Conservation (phyloP, 371 early-diverging fungal species). For the Vavraia culicis region DNA sequence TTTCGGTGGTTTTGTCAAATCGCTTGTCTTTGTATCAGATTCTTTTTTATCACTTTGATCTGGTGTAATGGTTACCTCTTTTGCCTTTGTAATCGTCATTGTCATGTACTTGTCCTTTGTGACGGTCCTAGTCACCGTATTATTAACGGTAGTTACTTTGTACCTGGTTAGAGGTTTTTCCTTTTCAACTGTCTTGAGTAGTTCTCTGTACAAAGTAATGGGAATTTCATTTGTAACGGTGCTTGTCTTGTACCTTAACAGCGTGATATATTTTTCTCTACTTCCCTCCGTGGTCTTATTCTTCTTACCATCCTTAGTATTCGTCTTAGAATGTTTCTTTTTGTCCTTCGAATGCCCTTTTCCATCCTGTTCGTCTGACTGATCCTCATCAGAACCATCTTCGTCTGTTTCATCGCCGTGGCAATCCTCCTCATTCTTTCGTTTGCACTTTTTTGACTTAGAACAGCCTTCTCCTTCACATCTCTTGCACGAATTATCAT, state of each 20-base stretch:
- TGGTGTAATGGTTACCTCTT: background rate
- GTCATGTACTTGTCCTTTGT: constrained; percentile 8
- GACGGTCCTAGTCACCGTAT: background rate
- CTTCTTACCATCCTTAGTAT: background rate
- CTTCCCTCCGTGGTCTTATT: background rate
- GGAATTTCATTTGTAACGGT: constrained; percentile 33
- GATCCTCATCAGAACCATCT: background rate
- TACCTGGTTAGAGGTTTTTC: constrained; percentile 35
- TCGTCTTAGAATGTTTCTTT: background rate
- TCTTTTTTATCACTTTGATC: too few relatives aligned
- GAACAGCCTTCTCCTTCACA: background rate
- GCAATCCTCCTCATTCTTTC: too few relatives aligned
- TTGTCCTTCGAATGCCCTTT: constrained; percentile 5
- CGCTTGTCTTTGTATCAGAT: too few relatives aligned
- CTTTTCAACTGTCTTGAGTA: constrained; percentile 25
- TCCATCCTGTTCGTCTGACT: background rate
- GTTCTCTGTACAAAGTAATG: constrained; percentile 35
- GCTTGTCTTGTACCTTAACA: constrained; percentile 8
- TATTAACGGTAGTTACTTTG: constrained; percentile 32
- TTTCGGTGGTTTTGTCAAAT: too few relatives aligned
- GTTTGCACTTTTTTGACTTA: background rate
- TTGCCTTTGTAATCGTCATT: background rate
- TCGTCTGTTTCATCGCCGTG: too few relatives aligned
- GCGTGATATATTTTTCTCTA: constrained; percentile 6
- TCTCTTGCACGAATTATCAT: background rate